phyloP scores from a whole-genome alignment of 225 moss, liverwort and hornwort species.

The Pleurozium schreberi region DNA sequence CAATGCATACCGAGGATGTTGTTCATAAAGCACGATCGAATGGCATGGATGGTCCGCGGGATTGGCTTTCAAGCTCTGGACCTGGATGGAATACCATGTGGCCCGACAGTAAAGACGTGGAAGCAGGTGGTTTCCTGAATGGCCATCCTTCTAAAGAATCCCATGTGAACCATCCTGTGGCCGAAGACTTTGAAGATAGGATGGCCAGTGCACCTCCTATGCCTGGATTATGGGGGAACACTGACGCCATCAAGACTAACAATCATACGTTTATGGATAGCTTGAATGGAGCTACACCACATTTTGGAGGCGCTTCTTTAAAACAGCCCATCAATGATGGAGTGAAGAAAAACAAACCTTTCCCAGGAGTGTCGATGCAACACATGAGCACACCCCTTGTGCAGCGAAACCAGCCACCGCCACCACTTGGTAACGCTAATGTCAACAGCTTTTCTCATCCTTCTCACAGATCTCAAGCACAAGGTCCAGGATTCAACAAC shows the following conservation, averaged over 20 bases:
- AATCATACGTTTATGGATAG: constrained; percentile 17
- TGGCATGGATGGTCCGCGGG: constrained; percentile 12
- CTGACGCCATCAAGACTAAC: neutral
- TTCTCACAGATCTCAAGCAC: constrained; percentile 26
- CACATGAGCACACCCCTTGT: constrained; percentile 7
- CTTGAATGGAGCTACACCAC: constrained; percentile 31
- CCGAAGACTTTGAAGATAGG: constrained; percentile 14
- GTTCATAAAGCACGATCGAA: neutral
- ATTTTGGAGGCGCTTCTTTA: constrained; percentile 13
- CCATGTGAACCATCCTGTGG: constrained; percentile 11
- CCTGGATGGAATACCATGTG: constrained; percentile 35
- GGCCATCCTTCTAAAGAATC: constrained; percentile 9
- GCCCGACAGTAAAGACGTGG: constrained; percentile 53
- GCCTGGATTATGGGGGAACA: constrained; percentile 20
- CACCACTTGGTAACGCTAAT: constrained; percentile 4
- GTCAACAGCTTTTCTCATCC: constrained; percentile 23
- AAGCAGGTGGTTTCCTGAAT: constrained; percentile 15
- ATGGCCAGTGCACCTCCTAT: constrained; percentile 32
- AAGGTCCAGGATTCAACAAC: constrained; percentile 12
- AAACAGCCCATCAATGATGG: constrained; percentile 12
- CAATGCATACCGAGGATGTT: constrained; percentile 9
- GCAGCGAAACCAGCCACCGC: constrained; percentile 14
- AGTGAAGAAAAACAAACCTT: constrained; percentile 12
- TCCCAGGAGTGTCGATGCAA: constrained; percentile 15
- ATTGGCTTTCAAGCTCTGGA: constrained; percentile 29